Conservation (phyloP, 2,329 filamentous ascomycete genomes). For the Fusarium chuoi region DNA sequence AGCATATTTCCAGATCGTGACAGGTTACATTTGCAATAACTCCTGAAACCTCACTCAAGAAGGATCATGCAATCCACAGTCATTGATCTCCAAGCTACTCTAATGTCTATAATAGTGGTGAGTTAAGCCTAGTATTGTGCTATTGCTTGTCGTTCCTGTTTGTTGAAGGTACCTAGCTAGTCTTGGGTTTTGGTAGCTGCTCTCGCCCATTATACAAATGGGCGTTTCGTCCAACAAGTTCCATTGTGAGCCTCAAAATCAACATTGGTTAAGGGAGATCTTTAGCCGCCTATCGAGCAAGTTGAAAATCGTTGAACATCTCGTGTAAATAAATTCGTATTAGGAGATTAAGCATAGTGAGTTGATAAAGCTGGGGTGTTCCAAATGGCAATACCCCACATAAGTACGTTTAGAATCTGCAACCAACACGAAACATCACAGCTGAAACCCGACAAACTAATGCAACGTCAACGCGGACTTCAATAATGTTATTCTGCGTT, state of each 20-base stretch:
- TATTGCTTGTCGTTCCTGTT: neutral
- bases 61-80: neutral
- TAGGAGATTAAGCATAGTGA: neutral
- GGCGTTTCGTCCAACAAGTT: neutral
- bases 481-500: neutral
- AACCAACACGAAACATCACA: conserved; percentile 32
- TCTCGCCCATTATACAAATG: neutral
- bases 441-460: neutral
- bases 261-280: neutral
- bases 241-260: neutral
- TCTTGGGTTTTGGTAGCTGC: neutral
- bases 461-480: neutral
- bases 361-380: neutral
- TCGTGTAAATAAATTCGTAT: neutral
- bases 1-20: neutral
- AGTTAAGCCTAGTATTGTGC: neutral
- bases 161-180: too few relatives aligned
- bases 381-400: conserved; percentile 1
- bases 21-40: neutral
- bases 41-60: neutral
- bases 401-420: conserved; percentile 9
- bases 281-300: neutral
- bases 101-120: neutral
- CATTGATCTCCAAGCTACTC: neutral
- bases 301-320: neutral